Percentiles rank a stretch among this genome's conserved stretches.
These are phyloP conservation scores for Trypanosoma brucei DNA, from an alignment of 208 protist genomes.

Conservation along the genomic window DNA sequence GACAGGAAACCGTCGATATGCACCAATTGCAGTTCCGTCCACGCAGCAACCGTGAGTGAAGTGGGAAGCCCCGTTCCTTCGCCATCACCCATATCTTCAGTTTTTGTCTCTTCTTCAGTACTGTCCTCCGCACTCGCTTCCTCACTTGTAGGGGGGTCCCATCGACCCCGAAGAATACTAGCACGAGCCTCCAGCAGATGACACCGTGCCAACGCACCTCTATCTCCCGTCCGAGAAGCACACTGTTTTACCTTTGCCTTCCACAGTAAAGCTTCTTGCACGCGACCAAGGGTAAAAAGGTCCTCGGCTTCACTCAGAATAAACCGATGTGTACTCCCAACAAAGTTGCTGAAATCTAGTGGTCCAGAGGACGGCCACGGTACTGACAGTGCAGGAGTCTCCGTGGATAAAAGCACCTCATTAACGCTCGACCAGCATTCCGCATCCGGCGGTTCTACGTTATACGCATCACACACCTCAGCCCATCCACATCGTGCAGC, in stretches of 20 bases:
- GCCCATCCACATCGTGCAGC: constrained; percentile 33
- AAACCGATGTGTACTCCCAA: constrained; percentile 28
- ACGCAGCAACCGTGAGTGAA: constrained; percentile 4
- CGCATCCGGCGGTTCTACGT: constrained; percentile 9
- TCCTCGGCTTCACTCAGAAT: constrained; percentile 47
- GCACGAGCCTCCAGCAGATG: constrained; percentile 24
- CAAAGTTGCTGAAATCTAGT: constrained; percentile 19
- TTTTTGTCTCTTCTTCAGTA: constrained; percentile 9
- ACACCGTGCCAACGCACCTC: constrained; percentile 14
- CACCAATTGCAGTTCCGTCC: constrained; percentile 18
- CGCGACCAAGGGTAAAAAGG: constrained; percentile 30
- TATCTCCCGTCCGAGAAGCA: constrained; percentile 19
- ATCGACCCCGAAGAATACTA: constrained; percentile 22
- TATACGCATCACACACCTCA: constrained; percentile 12
- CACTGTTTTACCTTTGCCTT: constrained; percentile 25
- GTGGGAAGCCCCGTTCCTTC: too few relatives aligned
- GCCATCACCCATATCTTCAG: neutral
- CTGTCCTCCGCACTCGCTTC: constrained; percentile 1
- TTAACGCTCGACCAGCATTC: constrained; percentile 23
- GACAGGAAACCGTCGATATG: constrained; percentile 21
- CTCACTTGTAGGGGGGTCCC: neutral
- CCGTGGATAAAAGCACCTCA: constrained; percentile 18
- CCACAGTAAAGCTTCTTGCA: constrained; percentile 35
- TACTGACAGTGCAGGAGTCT: neutral
- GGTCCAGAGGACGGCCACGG: neutral